Conservation (phyloP, 1,284 basidiomycete genomes). For the Melampsora larici-populina region DNA sequence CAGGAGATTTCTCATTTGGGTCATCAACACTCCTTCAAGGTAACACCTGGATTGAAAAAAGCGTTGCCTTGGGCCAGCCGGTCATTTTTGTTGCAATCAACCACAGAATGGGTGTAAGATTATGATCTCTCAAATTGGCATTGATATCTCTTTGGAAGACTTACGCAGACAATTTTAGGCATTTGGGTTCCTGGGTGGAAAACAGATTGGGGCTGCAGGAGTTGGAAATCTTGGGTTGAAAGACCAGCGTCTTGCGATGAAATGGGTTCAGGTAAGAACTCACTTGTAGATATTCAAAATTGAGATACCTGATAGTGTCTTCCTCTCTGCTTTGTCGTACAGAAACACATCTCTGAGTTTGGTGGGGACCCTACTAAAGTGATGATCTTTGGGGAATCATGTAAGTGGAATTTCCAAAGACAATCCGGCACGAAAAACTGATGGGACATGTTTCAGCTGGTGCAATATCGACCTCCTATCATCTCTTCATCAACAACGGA, state of each 20-base stretch:
- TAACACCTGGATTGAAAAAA: background rate
- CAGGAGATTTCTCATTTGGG: background rate
- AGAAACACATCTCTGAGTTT: conserved; percentile 53
- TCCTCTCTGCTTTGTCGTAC: background rate
- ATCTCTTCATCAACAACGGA: conserved; percentile 24
- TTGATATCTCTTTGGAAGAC: background rate
- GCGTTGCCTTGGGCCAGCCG: background rate
- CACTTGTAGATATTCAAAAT: background rate
- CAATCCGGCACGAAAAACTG: too few species aligned
- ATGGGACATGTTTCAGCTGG: background rate
- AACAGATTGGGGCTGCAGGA: conserved; percentile 58
- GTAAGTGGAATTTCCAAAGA: background rate
- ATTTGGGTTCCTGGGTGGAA: conserved; percentile 59
- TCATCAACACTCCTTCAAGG: background rate
- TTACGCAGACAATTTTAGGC: conserved; percentile 28
- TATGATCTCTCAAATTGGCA: background rate
- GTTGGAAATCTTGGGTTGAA: conserved; percentile 60
- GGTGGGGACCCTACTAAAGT: conserved; percentile 53
- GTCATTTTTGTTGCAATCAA: background rate
- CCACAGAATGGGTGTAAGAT: background rate
- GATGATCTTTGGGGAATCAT: conserved; percentile 48
- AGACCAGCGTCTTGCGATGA: conserved; percentile 50
- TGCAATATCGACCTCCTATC: conserved; percentile 32
- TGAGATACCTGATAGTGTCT: too few species aligned
- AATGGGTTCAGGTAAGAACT: conserved; percentile 45